Base-by-base conservation (phyloP, 352 stramenopile genomes). In the Albugo candida region DNA sequence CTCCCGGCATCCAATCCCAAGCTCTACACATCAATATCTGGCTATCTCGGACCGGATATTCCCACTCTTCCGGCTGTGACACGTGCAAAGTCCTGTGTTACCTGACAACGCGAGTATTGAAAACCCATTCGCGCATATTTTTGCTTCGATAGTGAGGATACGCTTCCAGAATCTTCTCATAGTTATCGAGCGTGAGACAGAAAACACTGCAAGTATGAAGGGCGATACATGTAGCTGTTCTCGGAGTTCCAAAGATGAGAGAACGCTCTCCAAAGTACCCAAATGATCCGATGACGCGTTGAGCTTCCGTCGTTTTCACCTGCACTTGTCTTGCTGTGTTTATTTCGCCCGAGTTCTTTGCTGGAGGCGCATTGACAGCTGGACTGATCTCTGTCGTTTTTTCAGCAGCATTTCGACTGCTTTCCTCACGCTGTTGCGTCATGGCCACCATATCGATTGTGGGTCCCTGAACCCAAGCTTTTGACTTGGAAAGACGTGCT, bases 261-360 rank as follows among this genome's bases (percentile, higher is more conserved):
- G 63, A 70, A 18, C 62, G 65, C 21, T 71, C 66, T 6, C 66
- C 66, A 48, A 77, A 58, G 40, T 63, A 74, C 8, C 74, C 66
- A 18, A 56, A 67, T 12, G 50, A 41, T 1, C 59, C 56, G 24
- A 31, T 31, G 24, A 31, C 24, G 24, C 24, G 24, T 31, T 31
- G 24, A 31, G 24, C 24, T 31, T 31, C 24, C 16, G 52, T 57
- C 10, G 41, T 42, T 35, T 74, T 73, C 41, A 77, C 52, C 37
- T 53, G 44, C 11, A 55, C 56, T 1, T 72, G 59, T 6, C 57
- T 55, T 1, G 74, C 58, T 10, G 38, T 8, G 8, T 8, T 43
- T 8, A 8, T 43, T 19, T 19, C 38, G 38, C 17, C 8, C 8
- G 17, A 3, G 8, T 19, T 43, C 17, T 3, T 19, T 3, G 38